Base-by-base conservation (phyloP, 2,329 filamentous ascomycete genomes). In the Cordyceps fumosorosea region DNA sequence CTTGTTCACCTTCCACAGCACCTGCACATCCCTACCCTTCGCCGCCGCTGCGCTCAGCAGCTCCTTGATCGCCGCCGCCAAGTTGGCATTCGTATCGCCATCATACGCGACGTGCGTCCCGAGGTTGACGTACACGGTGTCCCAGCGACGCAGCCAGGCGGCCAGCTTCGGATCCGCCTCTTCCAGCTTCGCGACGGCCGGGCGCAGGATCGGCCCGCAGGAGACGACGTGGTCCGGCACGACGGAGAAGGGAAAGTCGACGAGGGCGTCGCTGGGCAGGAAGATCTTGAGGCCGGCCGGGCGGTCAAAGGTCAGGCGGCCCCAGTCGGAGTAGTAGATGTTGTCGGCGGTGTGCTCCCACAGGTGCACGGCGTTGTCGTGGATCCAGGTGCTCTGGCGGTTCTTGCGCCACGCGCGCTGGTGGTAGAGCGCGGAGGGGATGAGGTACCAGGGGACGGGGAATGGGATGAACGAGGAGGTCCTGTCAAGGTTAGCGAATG, bases 51-150 rank as follows among this genome's bases (percentile, higher is more conserved):
- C 56, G 12, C 14, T 22, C 18, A 59, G 56, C 32, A 59, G 34
- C 24, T 14, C 37, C 18, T 52, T 45, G 10, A 75, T 48, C 1
- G 69, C 71, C 1, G 55, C 45, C 0, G 66, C 66, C 72, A 76
- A 73, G 7, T 50, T 56, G 6, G 16, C 32, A 7, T 70, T 71
- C 16, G 66, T 64, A 1, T 63, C 53, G 56, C 70, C 62, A 26
- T 63, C 62, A 50, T 67, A 70, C 5, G 65, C 63, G 29, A 75
- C 69, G 6, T 74, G 69, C 2, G 77, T 81, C 0, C 81, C 80
- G 0, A 83, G 71, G 58, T 80, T 81, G 12, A 83, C 73, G 14
- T 82, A 70, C 0, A 82, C 68, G 0, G 80, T 82, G 1, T 77
- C 77, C 0, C 68, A 69, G 6, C 67, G 65, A 1, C 69, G 67